Evolutionary conservation across 805 yeast genomes (phyloP).

Genomic region (Yarrowia porcina): DNA sequence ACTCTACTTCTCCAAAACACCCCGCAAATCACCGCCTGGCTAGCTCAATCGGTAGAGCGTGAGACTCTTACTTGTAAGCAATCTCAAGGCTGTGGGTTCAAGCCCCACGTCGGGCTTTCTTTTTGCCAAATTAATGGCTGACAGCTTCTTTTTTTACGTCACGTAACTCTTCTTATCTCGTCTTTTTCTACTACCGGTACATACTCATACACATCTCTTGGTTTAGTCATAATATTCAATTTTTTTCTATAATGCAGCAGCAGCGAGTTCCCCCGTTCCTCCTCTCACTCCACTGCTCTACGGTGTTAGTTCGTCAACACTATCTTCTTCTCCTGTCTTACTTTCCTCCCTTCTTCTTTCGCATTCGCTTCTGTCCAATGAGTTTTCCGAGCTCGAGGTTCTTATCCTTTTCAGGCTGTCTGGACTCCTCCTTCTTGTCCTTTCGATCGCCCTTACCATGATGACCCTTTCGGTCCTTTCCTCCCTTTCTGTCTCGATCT

Average conservation of each 20-base stretch:
- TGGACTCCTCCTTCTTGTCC: neutral
- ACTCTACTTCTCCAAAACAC: neutral
- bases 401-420: conserved; percentile 28
- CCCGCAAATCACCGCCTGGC: neutral
- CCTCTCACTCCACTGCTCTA: neutral
- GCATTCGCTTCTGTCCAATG: conserved; percentile 39
- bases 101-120: conserved; percentile 25
- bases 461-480: conserved; percentile 8
- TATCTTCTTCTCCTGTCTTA: neutral
- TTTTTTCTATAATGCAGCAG: neutral
- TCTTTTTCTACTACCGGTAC: neutral
- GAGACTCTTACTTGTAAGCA: neutral
- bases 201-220: too few species aligned
- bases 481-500: conserved; percentile 6
- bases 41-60: conserved; percentile 25
- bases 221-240: too few species aligned
- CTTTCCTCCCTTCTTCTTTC: conserved; percentile 31
- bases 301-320: neutral
- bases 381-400: conserved; percentile 30
- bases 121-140: neutral
- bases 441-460: neutral
- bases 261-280: too few species aligned
- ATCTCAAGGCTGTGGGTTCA: conserved; percentile 25
- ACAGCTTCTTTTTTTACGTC: neutral
- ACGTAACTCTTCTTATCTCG: too few species aligned